Evolutionary conservation across 495 filamentous ascomycete species (phyloP).

Genomic region (Daldinia bambusicola): DNA sequence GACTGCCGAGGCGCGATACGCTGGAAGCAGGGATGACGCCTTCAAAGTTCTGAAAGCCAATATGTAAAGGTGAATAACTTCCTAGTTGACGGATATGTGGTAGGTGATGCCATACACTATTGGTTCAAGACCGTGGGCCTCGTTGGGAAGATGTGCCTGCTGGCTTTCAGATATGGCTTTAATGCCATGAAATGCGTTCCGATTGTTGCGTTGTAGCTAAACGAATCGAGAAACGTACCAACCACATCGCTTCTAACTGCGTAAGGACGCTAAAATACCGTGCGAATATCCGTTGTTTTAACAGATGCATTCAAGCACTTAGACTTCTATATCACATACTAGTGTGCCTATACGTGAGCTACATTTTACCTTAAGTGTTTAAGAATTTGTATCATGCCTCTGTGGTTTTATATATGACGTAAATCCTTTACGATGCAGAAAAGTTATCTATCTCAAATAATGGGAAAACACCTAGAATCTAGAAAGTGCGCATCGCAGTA

Average conservation of each 20-base stretch:
- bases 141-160: background rate
- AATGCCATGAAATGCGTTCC: background rate
- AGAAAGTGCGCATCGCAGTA: too few relatives aligned
- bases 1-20: conserved; percentile 85
- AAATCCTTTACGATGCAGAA: too few relatives aligned
- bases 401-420: too few relatives aligned
- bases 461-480: too few relatives aligned
- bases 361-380: too few relatives aligned
- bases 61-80: conserved; percentile 36
- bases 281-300: too few relatives aligned
- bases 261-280: background rate
- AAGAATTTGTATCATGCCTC: too few relatives aligned
- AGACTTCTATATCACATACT: too few relatives aligned
- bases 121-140: background rate
- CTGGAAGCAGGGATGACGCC: conserved; percentile 49
- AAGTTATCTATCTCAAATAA: too few relatives aligned
- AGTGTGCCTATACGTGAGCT: too few relatives aligned
- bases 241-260: background rate
- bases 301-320: too few relatives aligned
- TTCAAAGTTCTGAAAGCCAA: conserved; percentile 51
- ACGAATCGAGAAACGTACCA: background rate
- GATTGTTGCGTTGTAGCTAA: background rate
- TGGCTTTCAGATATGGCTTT: background rate
- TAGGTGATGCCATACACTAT: background rate
- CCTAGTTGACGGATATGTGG: background rate